These are phyloP conservation scores for Mrakia frigida DNA, from an alignment of 768 basidiomycete species.

Conservation along the genomic window DNA sequence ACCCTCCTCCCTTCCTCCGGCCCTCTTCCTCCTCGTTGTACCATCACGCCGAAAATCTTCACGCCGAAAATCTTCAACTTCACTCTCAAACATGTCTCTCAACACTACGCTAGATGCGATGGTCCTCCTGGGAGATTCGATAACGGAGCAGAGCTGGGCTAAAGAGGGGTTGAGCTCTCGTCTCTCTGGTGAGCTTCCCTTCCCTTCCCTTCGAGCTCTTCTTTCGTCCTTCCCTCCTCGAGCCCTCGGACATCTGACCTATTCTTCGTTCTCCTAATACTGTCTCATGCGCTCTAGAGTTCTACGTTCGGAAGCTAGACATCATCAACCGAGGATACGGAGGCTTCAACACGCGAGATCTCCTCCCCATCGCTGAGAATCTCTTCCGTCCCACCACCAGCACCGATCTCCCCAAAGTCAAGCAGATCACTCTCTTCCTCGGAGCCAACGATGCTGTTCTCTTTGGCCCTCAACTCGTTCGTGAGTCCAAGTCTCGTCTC, in stretches of 20 bases:
- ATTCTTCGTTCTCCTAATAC: too few species aligned
- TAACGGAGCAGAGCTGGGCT: background rate
- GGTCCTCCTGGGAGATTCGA: background rate
- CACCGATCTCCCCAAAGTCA: background rate
- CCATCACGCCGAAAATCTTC: background rate
- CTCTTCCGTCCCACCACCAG: background rate
- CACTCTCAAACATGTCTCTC: background rate
- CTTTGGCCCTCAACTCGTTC: conserved; percentile 11
- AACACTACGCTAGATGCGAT: background rate
- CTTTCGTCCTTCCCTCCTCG: background rate
- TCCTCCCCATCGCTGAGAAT: conserved; percentile 21
- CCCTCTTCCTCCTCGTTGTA: background rate
- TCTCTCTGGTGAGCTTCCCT: conserved; percentile 8
- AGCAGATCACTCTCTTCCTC: conserved; percentile 12
- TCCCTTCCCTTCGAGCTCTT: background rate
- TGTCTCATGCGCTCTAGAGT: background rate
- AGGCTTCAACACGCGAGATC: conserved; percentile 37
- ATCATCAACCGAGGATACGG: conserved; percentile 62
- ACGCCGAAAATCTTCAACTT: background rate
- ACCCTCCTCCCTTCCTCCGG: too few species aligned
- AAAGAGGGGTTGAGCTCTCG: background rate
- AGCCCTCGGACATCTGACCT: background rate
- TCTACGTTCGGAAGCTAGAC: conserved; percentile 18
- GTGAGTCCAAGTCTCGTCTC: background rate
- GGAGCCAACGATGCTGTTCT: conserved; percentile 27